phyloP scores from a whole-genome alignment of 306 rosid genomes.

The Parietaria judaica region DNA sequence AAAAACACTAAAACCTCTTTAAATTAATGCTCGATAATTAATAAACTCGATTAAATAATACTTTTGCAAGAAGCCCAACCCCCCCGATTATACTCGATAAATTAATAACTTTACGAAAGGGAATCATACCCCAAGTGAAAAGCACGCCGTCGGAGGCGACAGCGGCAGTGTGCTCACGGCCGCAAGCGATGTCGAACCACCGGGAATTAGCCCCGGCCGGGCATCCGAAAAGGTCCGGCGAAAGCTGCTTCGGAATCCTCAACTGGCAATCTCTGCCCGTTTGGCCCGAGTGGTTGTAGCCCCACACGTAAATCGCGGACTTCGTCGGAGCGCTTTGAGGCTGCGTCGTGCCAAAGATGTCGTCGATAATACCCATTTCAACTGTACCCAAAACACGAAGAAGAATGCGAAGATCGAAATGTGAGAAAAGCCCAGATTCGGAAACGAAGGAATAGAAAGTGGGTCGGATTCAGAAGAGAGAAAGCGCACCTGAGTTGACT shows the following conservation, averaged over 20 bases:
- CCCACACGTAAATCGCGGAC: slow-evolving; percentile 95
- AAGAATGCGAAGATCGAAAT: no score
- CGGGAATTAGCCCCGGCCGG: slow-evolving; percentile 59
- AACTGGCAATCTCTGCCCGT: slow-evolving; percentile 73
- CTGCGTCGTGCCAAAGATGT: slow-evolving; percentile 37
- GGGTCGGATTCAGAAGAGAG: no score
- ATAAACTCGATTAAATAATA: no score
- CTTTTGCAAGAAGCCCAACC: no score
- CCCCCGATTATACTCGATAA: no score
- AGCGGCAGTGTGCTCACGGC: slow-evolving; percentile 94
- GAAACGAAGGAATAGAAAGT: no score
- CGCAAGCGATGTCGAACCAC: slow-evolving; percentile 88
- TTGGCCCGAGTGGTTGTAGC: slow-evolving; percentile 89
- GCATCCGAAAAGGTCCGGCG: slow-evolving; percentile 73
- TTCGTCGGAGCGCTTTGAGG: slow-evolving; percentile 42
- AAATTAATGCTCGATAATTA: no score
- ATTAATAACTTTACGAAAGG: slow-evolving; percentile 1
- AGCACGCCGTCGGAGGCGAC: slow-evolving; percentile 81
- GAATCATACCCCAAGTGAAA: slow-evolving; percentile 72
- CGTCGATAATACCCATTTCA: slow-evolving; percentile 48
- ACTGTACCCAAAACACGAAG: slow-evolving; percentile 11
- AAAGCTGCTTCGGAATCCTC: slow-evolving; percentile 77
- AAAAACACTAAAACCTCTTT: no score
- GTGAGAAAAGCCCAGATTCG: no score
- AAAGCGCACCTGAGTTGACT: no score